Conservation (phyloP, 2,329 filamentous ascomycete genomes). For the Aspergillus flavus region DNA sequence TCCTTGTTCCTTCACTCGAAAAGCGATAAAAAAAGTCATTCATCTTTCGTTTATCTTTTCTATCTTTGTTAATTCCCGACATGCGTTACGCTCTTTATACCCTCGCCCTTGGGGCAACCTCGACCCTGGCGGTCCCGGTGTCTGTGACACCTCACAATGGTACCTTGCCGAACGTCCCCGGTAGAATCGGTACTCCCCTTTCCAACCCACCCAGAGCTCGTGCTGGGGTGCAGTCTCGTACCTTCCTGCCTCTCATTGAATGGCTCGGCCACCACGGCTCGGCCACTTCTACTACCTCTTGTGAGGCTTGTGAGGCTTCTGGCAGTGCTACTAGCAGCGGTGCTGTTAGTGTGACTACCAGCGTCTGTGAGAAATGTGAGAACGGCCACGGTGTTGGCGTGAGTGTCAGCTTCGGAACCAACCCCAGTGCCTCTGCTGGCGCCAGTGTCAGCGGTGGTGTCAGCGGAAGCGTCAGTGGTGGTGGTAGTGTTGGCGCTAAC, state of each 20-base stretch:
- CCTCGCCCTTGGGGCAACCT: conserved; percentile 3
- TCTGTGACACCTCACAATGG: neutral
- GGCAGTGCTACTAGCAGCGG: neutral
- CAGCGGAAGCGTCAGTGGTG: neutral
- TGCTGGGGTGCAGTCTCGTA: neutral
- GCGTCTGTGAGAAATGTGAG: neutral
- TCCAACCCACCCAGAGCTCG: neutral
- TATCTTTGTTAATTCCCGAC: neutral
- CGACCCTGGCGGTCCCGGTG: conserved; percentile 4
- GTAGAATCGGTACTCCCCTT: neutral
- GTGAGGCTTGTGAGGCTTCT: neutral
- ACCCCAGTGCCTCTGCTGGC: neutral
- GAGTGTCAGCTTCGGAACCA: neutral
- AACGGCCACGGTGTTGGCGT: neutral
- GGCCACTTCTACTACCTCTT: neutral
- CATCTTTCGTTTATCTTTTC: neutral
- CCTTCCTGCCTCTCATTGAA: neutral
- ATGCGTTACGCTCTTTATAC: conserved; percentile 4
- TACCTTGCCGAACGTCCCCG: neutral
- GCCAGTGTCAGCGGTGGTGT: neutral
- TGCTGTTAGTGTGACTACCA: neutral
- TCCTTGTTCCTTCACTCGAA: neutral
- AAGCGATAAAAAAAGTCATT: neutral
- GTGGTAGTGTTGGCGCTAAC: neutral
- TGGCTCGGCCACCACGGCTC: neutral